Percentiles rank a stretch among this genome's conserved stretches.
Conservation (phyloP, 768 basidiomycete genomes). For the Rhodotorula kratochvilovae region DNA sequence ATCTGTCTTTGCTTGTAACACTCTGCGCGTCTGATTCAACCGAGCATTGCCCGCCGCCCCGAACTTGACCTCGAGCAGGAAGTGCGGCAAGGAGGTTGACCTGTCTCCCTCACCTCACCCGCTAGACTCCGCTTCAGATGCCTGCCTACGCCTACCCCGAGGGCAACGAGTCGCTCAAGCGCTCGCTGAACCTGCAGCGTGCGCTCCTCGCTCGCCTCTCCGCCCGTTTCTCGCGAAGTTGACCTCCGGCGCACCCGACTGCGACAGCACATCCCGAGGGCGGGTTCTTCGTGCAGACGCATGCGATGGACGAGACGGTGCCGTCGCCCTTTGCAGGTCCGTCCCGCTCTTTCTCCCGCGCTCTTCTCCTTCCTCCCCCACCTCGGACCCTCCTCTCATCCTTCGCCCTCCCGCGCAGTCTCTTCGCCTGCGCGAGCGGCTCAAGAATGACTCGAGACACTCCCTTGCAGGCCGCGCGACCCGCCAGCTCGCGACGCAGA, state of each 20-base stretch:
- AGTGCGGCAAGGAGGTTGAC: neutral
- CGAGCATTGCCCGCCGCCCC: too few relatives aligned
- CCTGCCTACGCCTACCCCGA: conserved; percentile 41
- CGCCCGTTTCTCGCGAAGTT: too few relatives aligned
- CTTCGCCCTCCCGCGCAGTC: too few relatives aligned
- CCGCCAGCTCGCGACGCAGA: conserved; percentile 50
- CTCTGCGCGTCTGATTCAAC: neutral
- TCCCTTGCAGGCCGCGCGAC: conserved; percentile 40
- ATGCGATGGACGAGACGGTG: conserved; percentile 44
- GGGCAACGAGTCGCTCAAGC: conserved; percentile 44
- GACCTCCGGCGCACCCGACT: neutral
- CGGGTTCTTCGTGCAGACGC: conserved; percentile 51
- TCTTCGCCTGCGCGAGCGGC: too few relatives aligned
- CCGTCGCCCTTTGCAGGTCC: conserved; percentile 49
- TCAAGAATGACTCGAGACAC: neutral
- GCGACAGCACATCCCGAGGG: conserved; percentile 9
- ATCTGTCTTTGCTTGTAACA: neutral
- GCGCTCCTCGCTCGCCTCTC: conserved; percentile 45
- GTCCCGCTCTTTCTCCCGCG: neutral
- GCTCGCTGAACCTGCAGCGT: conserved; percentile 43
- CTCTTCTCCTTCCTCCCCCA: neutral
- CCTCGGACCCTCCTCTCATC: neutral
- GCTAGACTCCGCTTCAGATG: neutral
- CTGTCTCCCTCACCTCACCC: too few relatives aligned
- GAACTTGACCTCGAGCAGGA: neutral